These are phyloP conservation scores for Tuber melanosporum DNA, from an alignment of 495 filamentous ascomycete genomes.

Conservation along the genomic window DNA sequence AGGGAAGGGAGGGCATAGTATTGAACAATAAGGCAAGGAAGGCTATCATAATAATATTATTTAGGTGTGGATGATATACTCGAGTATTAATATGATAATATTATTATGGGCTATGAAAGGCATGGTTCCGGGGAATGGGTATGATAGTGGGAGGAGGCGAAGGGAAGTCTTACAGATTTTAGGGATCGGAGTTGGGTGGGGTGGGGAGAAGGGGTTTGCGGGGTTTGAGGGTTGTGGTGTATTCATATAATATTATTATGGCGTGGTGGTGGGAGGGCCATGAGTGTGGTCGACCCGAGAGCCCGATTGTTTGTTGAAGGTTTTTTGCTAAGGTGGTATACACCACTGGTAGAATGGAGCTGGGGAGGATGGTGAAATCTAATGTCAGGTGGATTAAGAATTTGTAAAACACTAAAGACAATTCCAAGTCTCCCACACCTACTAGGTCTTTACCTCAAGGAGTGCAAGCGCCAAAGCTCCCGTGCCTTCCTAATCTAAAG, in stretches of 20 bases:
- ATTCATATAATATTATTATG: not conserved
- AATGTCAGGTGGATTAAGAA: not conserved
- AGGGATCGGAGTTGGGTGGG: too few species aligned
- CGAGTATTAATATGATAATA: too few species aligned
- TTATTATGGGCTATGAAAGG: not conserved
- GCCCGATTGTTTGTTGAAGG: not conserved
- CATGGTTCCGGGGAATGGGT: too few species aligned
- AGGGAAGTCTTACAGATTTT: not conserved
- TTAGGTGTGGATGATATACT: too few species aligned
- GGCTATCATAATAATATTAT: too few species aligned
- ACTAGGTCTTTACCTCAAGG: not conserved
- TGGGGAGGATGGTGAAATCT: not conserved
- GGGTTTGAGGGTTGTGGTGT: not conserved
- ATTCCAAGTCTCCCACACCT: not conserved
- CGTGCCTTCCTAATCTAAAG: not conserved
- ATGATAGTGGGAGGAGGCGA: too few species aligned
- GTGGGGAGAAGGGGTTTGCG: not conserved
- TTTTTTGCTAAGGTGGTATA: not conserved
- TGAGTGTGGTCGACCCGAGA: not conserved
- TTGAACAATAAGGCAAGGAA: constrained; percentile 17
- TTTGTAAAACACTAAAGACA: not conserved
- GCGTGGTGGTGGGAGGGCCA: not conserved
- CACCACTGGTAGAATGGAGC: not conserved
- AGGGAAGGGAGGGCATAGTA: constrained; percentile 21
- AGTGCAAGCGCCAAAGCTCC: not conserved